These are phyloP conservation scores for Nemania diffusa DNA, from an alignment of 2,329 filamentous ascomycete species.

Conservation along the genomic window DNA sequence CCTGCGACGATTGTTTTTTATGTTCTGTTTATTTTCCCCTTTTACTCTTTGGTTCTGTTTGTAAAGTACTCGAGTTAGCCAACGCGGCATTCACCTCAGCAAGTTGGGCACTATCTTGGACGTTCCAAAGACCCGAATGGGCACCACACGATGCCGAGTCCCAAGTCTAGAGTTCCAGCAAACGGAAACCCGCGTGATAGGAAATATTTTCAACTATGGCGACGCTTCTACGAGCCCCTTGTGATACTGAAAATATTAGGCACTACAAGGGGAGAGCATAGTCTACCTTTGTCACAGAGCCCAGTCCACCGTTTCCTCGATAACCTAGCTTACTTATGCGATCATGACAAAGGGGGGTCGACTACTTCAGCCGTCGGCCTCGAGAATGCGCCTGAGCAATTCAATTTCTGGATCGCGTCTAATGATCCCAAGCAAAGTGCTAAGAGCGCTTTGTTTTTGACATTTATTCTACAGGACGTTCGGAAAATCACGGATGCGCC, in stretches of 20 bases:
- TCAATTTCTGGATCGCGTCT: conserved; percentile 57
- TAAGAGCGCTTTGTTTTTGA: conserved; percentile 49
- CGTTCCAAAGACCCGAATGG: neutral
- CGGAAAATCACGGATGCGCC: conserved; percentile 19
- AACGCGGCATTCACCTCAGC: neutral
- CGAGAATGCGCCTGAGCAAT: conserved; percentile 48
- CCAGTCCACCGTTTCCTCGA: conserved; percentile 49
- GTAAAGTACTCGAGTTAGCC: neutral
- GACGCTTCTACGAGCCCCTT: conserved; percentile 54
- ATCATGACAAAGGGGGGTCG: conserved; percentile 57
- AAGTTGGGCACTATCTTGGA: neutral
- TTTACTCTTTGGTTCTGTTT: neutral
- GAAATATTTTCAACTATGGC: conserved; percentile 30
- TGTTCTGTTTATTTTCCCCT: neutral
- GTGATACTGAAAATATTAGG: conserved; percentile 50
- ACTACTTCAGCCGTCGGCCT: conserved; percentile 58
- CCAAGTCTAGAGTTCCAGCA: neutral
- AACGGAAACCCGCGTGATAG: neutral
- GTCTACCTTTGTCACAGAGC: conserved; percentile 29
- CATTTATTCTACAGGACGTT: conserved; percentile 39
- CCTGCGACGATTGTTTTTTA: neutral
- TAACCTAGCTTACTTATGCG: conserved; percentile 58
- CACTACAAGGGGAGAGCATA: conserved; percentile 47
- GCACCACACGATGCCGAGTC: conserved; percentile 1
- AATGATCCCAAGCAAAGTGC: conserved; percentile 47